These are phyloP conservation scores for Amanita brunnescens DNA, from an alignment of 768 basidiomycete species.

Conservation along the genomic window DNA sequence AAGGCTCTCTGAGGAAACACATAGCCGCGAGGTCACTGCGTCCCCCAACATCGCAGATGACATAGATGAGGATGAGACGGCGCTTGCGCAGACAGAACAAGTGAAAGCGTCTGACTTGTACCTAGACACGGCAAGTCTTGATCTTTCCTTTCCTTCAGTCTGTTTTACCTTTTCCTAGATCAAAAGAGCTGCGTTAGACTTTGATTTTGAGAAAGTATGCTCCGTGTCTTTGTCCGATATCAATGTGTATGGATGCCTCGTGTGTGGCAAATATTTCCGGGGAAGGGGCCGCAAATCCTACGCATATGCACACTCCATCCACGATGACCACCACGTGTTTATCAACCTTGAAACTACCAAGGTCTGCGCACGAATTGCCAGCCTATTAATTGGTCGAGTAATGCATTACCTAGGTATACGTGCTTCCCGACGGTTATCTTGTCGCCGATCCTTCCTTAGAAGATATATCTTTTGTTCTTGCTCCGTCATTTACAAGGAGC, in stretches of 20 bases:
- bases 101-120: conserved; percentile 75
- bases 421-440: conserved; percentile 93
- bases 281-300: conserved; percentile 90
- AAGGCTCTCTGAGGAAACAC: conserved; percentile 9
- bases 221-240: conserved; percentile 94
- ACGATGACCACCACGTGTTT: conserved; percentile 98
- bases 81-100: conserved; percentile 20
- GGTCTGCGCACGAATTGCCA: conserved; percentile 31
- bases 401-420: conserved; percentile 64
- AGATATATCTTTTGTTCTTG: conserved; percentile 87
- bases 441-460: conserved; percentile 96
- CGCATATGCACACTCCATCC: conserved; percentile 95
- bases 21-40: conserved; percentile 10
- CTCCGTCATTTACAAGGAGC: conserved; percentile 71
- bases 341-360: conserved; percentile 92
- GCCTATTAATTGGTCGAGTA: conserved; percentile 1
- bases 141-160: conserved; percentile 8
- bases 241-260: conserved; percentile 95
- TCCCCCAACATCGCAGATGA: conserved; percentile 11
- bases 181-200: conserved; percentile 84
- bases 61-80: conserved; percentile 27
- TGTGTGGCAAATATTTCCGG: conserved; percentile 98
- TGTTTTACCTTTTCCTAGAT: conserved; percentile 43
- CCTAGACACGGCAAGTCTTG: conserved; percentile 73
- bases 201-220: conserved; percentile 99